Evolutionary conservation across 768 basidiomycete genomes (phyloP).

Genomic region (Postia placenta): DNA sequence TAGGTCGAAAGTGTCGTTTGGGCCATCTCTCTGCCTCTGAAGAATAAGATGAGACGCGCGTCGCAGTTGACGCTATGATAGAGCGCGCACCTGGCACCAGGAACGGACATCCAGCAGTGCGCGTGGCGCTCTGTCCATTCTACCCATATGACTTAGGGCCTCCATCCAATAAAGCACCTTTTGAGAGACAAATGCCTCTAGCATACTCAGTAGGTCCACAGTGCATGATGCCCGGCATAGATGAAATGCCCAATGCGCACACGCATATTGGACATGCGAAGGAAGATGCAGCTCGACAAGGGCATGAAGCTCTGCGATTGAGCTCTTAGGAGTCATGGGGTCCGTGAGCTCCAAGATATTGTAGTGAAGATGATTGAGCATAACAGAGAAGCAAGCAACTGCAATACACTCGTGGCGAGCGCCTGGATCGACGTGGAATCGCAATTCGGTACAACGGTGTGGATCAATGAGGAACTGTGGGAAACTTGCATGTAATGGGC

Average conservation of each 20-base stretch:
- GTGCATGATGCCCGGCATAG: not conserved
- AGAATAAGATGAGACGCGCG: too few relatives aligned
- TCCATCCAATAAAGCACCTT: conserved; percentile 4
- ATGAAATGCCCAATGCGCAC: conserved; percentile 4
- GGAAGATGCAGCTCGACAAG: not conserved
- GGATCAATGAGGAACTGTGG: conserved; percentile 3
- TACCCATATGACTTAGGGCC: conserved; percentile 1
- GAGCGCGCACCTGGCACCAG: not conserved
- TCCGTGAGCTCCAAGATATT: not conserved
- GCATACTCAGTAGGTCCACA: not conserved
- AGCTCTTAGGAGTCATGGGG: not conserved
- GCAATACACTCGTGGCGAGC: not conserved
- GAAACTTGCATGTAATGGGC: conserved; percentile 4
- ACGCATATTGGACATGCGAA: conserved; percentile 4
- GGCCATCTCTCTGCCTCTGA: not conserved
- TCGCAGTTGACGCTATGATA: not conserved
- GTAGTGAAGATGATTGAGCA: not conserved
- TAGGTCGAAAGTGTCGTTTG: not conserved
- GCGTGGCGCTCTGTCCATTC: not conserved
- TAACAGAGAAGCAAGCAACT: not conserved
- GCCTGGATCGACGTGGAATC: not conserved
- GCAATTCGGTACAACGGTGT: not conserved
- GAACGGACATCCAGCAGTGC: not conserved
- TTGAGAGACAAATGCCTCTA: not conserved
- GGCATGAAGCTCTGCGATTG: not conserved